These are phyloP conservation scores for Phytophthora cactorum DNA, from an alignment of 352 stramenopile genomes.

Conservation along the genomic window DNA sequence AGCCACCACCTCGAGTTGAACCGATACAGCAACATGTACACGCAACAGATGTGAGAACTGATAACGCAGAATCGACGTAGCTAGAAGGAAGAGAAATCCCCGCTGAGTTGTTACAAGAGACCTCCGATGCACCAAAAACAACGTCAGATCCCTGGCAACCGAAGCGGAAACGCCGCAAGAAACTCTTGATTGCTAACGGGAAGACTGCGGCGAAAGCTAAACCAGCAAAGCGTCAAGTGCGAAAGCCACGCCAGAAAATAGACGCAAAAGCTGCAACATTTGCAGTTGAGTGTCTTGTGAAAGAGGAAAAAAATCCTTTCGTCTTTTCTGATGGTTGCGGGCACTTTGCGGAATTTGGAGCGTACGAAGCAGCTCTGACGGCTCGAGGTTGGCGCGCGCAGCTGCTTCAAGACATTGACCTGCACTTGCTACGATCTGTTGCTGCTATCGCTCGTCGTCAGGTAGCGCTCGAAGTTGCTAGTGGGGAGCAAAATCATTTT, in stretches of 20 bases:
- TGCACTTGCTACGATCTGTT: conserved; percentile 29
- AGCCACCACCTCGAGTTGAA: not conserved
- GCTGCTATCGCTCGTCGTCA: conserved; percentile 24
- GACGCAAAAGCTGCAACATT: not conserved
- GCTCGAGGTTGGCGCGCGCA: conserved; percentile 27
- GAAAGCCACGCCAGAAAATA: conserved; percentile 7
- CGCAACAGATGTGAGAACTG: not conserved
- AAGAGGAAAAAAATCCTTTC: conserved; percentile 20
- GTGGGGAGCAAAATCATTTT: conserved; percentile 3
- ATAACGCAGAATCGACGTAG: not conserved
- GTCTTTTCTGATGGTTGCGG: conserved; percentile 19
- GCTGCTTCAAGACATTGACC: conserved; percentile 31
- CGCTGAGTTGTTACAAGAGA: not conserved
- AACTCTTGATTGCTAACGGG: conserved; percentile 10
- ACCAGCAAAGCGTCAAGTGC: conserved; percentile 4
- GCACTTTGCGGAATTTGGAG: conserved; percentile 17
- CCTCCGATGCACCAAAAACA: not conserved
- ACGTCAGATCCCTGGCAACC: not conserved
- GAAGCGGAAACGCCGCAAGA: conserved; percentile 26
- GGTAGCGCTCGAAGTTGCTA: conserved; percentile 2
- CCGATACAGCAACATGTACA: not conserved
- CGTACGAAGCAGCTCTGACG: conserved; percentile 28
- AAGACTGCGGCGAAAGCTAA: not conserved
- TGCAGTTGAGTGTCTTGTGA: not conserved
- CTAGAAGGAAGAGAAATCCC: not conserved